Evolutionary conservation across 192 early-diverging fungal species (phyloP).

Genomic region (Coemansia guatemalensis): DNA sequence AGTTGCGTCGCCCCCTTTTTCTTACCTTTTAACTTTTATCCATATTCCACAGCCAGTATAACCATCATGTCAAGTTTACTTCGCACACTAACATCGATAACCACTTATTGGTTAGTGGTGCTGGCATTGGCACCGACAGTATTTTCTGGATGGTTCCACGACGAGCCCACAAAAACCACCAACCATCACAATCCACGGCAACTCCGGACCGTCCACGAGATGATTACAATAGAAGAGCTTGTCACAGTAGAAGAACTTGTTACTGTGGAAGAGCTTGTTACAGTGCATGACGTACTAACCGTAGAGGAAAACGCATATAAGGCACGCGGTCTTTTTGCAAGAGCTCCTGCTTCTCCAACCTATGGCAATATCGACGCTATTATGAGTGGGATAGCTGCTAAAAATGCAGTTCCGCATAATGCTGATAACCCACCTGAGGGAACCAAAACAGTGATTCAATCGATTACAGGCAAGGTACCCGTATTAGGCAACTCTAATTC

Average conservation of each 20-base stretch:
- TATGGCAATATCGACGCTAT: not conserved
- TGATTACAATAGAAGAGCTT: too few species aligned
- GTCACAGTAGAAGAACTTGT: too few species aligned
- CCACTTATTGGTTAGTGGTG: not conserved
- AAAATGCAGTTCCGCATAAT: not conserved
- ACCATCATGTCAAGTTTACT: slow-evolving; percentile 2
- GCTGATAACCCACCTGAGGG: not conserved
- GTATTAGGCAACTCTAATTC: slow-evolving; percentile 4
- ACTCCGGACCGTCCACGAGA: too few species aligned
- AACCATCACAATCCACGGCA: too few species aligned
- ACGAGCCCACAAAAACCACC: too few species aligned
- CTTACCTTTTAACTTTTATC: not conserved
- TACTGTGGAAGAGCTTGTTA: too few species aligned
- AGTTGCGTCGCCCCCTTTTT: not conserved
- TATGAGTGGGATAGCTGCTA: slow-evolving; percentile 8
- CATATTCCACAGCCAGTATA: not conserved
- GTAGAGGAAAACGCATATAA: too few species aligned
- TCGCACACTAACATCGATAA: not conserved
- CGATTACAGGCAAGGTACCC: not conserved
- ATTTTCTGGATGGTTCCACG: too few species aligned
- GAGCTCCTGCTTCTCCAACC: too few species aligned
- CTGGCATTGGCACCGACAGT: too few species aligned
- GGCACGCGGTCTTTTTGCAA: too few species aligned
- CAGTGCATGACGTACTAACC: too few species aligned
- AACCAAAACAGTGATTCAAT: not conserved